Base-by-base conservation (phyloP, 1,139 yeast genomes). In the Diutina ranongensis region DNA sequence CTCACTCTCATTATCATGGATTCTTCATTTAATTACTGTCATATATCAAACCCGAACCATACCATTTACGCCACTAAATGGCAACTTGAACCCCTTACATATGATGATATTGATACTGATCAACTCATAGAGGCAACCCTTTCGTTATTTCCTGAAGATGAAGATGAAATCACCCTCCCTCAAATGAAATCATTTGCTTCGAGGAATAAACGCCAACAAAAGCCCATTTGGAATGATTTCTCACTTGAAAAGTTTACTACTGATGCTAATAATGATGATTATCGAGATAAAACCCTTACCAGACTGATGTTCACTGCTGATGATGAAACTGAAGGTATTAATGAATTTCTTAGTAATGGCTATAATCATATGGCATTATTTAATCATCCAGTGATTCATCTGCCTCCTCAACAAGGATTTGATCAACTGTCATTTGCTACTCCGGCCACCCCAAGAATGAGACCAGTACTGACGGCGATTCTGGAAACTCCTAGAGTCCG, bases 41-140 rank as follows among this genome's bases (percentile, higher is more conserved):
- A 70, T 49, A 60, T 68, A 46, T 63, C 59, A 45, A 61, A 68
- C 51, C 60, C 67, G 34, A 67, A 68, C 55, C 71, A 66, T 49
- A 71, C 68, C 16, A 52, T 67, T 1, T 67, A 64, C 49, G 64
- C 67, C 61, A 74, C 68, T 48, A 59, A 63, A 41, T 70, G 75
- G 75, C 58, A 57, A 22, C 70, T 68, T 46, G 71, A 64, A 8
- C 63, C 67, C 3, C 62, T 70, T 31, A 68, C 72, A 1, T 68
- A 57, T 48, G 72, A 68, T 49, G 72, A 67, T 45, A 67, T 70
- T 22, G 74, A 70, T 46, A 67, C 73, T 18, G 63, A 60, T 18
- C 53, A 59, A 3, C 57, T 70, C 15, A 52, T 65, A 28, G 73
- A 69, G 28, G 68, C 70, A 3, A 65, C 72, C 1, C 52, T 66